Conservation (phyloP, 257 asterid genomes). For the Apocynum venetum region DNA sequence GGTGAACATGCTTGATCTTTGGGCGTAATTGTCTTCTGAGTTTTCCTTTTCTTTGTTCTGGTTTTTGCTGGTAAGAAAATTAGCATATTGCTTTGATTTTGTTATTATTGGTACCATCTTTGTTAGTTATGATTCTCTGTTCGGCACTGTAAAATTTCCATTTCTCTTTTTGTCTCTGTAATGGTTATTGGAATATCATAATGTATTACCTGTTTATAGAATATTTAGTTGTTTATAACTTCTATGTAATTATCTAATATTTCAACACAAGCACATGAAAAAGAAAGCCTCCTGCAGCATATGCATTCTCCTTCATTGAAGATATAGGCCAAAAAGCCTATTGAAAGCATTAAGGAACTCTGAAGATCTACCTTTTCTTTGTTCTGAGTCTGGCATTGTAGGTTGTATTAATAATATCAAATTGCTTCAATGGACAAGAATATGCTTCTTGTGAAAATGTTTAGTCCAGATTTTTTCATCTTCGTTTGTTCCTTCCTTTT, state of each 20-base stretch:
- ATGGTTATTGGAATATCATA: not conserved
- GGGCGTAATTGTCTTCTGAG: conserved; percentile 7
- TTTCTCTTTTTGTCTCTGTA: not conserved
- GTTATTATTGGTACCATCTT: not conserved
- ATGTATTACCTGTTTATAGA: not conserved
- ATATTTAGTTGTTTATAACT: not conserved
- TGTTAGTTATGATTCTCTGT: not conserved
- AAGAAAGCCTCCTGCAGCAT: not conserved
- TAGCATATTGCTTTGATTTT: not conserved
- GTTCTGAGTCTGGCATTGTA: not conserved
- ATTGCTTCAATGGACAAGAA: not conserved
- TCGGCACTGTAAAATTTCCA: not conserved
- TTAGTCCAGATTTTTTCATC: not conserved
- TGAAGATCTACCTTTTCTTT: not conserved
- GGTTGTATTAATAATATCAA: not conserved
- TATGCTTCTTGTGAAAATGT: not conserved
- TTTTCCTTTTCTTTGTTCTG: not conserved
- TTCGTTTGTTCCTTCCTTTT: not conserved
- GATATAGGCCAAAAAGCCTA: not conserved
- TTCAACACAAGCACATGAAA: not conserved
- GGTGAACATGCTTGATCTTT: conserved; percentile 8
- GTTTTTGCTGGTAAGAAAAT: not conserved
- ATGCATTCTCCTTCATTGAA: not conserved
- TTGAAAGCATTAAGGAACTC: not conserved
- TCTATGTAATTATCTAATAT: not conserved